Conservation (phyloP, 768 basidiomycete genomes). For the Leccinum arenicola region DNA sequence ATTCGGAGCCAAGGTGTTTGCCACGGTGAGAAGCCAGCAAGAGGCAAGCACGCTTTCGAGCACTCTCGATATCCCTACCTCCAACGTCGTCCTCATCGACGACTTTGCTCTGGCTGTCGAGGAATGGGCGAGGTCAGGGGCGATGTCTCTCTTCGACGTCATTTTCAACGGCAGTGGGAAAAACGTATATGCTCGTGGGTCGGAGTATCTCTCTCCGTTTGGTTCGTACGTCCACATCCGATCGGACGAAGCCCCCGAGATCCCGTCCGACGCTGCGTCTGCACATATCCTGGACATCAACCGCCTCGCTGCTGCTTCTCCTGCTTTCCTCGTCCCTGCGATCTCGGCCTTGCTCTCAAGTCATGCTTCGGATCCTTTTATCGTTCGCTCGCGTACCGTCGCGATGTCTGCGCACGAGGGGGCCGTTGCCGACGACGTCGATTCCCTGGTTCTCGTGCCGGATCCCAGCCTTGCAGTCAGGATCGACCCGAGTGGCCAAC, state of each 20-base stretch:
- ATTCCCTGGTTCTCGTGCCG: slow-evolving; percentile 21
- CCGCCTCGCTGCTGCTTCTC: slow-evolving; percentile 19
- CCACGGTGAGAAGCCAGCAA: slow-evolving; percentile 17
- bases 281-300: slow-evolving; percentile 22
- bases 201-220: slow-evolving; percentile 22
- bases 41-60: slow-evolving; percentile 18
- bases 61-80: slow-evolving; percentile 6
- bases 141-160: slow-evolving; percentile 19
- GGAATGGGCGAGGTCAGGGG: slow-evolving; percentile 16
- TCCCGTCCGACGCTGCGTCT: slow-evolving; percentile 19
- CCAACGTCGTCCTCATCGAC: slow-evolving; percentile 11
- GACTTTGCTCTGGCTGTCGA: slow-evolving; percentile 8
- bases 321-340: slow-evolving; percentile 16
- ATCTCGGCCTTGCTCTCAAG: slow-evolving; percentile 19
- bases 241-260: slow-evolving; percentile 10
- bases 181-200: slow-evolving; percentile 14
- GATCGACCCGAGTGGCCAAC: slow-evolving; percentile 24
- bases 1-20: slow-evolving; percentile 18
- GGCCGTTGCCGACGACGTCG: background rate
- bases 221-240: slow-evolving; percentile 27
- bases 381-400: slow-evolving; percentile 6
- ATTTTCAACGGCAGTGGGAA: slow-evolving; percentile 24
- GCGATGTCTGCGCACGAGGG: slow-evolving; percentile 12
- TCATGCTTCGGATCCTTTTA: slow-evolving; percentile 18
- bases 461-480: slow-evolving; percentile 7